Evolutionary conservation across 371 early-diverging fungal species (phyloP).

Genomic region (Rhizomucor pusillus): DNA sequence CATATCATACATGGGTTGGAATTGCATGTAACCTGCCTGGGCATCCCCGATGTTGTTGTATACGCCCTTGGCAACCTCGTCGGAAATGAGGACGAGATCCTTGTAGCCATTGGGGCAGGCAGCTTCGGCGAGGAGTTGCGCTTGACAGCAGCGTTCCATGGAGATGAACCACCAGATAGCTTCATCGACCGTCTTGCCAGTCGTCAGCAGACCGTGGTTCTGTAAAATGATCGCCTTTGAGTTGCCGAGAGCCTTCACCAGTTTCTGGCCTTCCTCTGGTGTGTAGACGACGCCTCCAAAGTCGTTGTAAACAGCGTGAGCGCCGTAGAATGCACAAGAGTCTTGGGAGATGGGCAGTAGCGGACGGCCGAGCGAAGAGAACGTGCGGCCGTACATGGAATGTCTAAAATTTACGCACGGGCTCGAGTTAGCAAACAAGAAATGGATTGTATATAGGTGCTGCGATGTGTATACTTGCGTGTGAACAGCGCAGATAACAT

Average conservation of each 20-base stretch:
- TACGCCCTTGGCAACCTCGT: constrained; percentile 41
- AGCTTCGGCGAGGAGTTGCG: constrained; percentile 55
- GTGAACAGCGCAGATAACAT: constrained; percentile 56
- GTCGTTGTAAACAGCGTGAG: constrained; percentile 46
- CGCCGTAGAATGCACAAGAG: constrained; percentile 55
- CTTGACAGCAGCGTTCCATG: constrained; percentile 56
- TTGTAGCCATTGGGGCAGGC: constrained; percentile 39
- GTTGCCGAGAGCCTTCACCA: constrained; percentile 44
- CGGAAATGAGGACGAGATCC: constrained; percentile 32
- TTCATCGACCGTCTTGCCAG: constrained; percentile 52
- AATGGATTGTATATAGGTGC: not conserved
- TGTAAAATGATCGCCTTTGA: constrained; percentile 56
- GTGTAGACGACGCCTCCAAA: constrained; percentile 57
- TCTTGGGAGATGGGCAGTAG: constrained; percentile 59
- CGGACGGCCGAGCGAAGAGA: constrained; percentile 44
- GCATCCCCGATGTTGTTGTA: constrained; percentile 33
- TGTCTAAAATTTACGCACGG: constrained; percentile 48
- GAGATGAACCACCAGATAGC: constrained; percentile 60
- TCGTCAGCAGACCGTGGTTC: constrained; percentile 62
- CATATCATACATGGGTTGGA: constrained; percentile 59
- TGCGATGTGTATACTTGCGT: constrained; percentile 17
- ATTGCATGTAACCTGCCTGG: constrained; percentile 46
- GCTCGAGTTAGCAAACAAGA: not conserved
- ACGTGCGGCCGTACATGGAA: constrained; percentile 60
- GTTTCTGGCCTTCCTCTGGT: constrained; percentile 46